Evolutionary conservation across 2,329 filamentous ascomycete species (phyloP), one percentile per base, ranked within the genome.

Genomic region (Penicillium digitatum): DNA sequence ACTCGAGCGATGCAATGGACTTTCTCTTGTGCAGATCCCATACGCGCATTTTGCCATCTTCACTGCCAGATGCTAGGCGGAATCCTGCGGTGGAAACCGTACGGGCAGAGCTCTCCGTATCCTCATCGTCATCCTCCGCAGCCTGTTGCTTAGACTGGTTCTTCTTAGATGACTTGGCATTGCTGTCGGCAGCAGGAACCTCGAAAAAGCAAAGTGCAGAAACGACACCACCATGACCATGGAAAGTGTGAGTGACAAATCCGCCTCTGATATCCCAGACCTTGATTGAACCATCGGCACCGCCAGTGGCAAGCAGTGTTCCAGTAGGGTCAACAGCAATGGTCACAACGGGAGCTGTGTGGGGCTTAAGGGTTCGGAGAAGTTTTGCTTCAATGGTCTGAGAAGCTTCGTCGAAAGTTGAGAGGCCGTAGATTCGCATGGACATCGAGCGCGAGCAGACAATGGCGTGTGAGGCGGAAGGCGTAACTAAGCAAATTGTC

Each of bases 171-270:
- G 73, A 70, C 31, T 76, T 73, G 29, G 46, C n/a, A 12, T 69
- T 70, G 14, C 37, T 32, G 11, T 77, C 76, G 38, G 63, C 68
- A 11, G 76, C 70, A 24, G 86, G 80, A 16, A 89, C 79, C 68
- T 95, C 87, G 71, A 97, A 99, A 74, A 99, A 97, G 65, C 87
- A 87, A 18, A 99, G 79, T 0, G 94, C 90, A 12, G 94, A 96
- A 5, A 99, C 84, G 22, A 99, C 82, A 10, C 94, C 92, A 56
- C 91, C 91, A 54, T 95, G 93, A 1, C 92, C 92, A 63, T 93
- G 88, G 73, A 99, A 95, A 0, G 90, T 96, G 74, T 99, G 94
- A 27, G 95, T 99, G 31, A 91, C 86, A 72, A 89, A 97, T 22
- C 94, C 94, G 42, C 87, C 90, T 47, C 82, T 80, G 56, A 99